Conservation (phyloP, 83 land plant genomes). For the Larix sibirica region DNA sequence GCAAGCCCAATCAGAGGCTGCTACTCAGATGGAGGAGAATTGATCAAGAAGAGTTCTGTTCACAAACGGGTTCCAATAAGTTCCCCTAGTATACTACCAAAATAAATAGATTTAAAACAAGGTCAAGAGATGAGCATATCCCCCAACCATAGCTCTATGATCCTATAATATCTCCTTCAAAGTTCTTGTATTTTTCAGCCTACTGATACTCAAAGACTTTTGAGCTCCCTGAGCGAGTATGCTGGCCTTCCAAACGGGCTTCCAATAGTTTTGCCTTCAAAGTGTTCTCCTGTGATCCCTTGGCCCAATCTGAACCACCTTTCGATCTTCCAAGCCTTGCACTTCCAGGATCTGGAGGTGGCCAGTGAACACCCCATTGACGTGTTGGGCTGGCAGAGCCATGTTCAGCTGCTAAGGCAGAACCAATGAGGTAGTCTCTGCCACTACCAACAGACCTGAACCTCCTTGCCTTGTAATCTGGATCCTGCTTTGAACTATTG, state of each 20-base stretch:
- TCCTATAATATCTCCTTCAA: too few relatives aligned
- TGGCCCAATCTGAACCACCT: slow-evolving; percentile 13
- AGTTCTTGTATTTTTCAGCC: too few relatives aligned
- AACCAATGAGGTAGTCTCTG: slow-evolving; percentile 32
- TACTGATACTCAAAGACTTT: too few relatives aligned
- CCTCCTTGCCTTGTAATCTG: slow-evolving; percentile 28
- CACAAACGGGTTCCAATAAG: too few relatives aligned
- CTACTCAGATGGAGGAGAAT: too few relatives aligned
- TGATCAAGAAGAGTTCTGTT: too few relatives aligned
- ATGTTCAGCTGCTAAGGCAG: slow-evolving; percentile 22
- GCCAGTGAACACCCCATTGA: slow-evolving; percentile 28
- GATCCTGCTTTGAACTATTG: slow-evolving; percentile 17
- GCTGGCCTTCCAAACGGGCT: slow-evolving; percentile 33
- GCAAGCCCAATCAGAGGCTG: too few relatives aligned
- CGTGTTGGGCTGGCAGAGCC: slow-evolving; percentile 43
- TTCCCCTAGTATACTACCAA: too few relatives aligned
- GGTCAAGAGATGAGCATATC: too few relatives aligned
- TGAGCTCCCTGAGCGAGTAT: not conserved
- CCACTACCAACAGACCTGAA: slow-evolving; percentile 31
- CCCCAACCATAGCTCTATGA: too few relatives aligned
- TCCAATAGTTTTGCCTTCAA: slow-evolving; percentile 47
- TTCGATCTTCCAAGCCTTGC: slow-evolving; percentile 26
- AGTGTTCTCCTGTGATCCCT: slow-evolving; percentile 25
- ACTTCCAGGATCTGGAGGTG: slow-evolving; percentile 29
- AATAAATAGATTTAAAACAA: too few relatives aligned